Conservation (phyloP, 164 flowering plant genomes). For the Macadamia integrifolia region DNA sequence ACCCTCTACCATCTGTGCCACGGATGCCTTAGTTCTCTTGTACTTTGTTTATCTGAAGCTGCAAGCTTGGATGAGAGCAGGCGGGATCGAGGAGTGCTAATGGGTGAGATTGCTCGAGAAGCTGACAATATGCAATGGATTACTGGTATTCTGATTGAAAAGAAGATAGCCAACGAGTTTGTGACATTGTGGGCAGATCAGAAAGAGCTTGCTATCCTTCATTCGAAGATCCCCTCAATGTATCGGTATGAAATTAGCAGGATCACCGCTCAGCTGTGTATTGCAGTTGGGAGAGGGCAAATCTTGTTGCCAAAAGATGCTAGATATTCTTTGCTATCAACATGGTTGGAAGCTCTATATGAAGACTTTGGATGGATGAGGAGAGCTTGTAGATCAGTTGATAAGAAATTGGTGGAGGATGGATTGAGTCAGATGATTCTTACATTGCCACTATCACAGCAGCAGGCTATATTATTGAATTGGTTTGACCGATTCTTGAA, state of each 20-base stretch:
- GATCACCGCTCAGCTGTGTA: slow-evolving; percentile 78
- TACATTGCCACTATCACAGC: slow-evolving; percentile 73
- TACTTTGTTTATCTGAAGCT: slow-evolving; percentile 60
- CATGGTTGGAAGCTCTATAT: slow-evolving; percentile 89
- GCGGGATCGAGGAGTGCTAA: slow-evolving; percentile 53
- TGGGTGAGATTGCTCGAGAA: slow-evolving; percentile 75
- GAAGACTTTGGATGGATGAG: slow-evolving; percentile 91
- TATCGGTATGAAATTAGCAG: slow-evolving; percentile 77
- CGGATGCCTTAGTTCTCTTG: slow-evolving; percentile 64
- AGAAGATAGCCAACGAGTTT: slow-evolving; percentile 70
- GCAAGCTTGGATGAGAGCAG: slow-evolving; percentile 39
- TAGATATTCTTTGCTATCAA: slow-evolving; percentile 49
- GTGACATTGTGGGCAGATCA: slow-evolving; percentile 90
- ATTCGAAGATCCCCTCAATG: slow-evolving; percentile 70
- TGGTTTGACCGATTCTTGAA: slow-evolving; percentile 81
- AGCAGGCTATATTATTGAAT: slow-evolving; percentile 52
- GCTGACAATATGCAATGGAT: slow-evolving; percentile 89
- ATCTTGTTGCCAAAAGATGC: slow-evolving; percentile 62
- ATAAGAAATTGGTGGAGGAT: slow-evolving; percentile 76
- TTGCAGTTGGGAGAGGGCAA: slow-evolving; percentile 74
- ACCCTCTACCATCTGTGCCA: slow-evolving; percentile 66
- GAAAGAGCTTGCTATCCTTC: slow-evolving; percentile 76
- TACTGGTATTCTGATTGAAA: slow-evolving; percentile 65
- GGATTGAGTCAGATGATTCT: slow-evolving; percentile 83
- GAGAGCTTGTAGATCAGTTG: slow-evolving; percentile 54